phyloP scores from a whole-genome alignment of 371 early-diverging fungal species.

The Neoconidiobolus thromboides region DNA sequence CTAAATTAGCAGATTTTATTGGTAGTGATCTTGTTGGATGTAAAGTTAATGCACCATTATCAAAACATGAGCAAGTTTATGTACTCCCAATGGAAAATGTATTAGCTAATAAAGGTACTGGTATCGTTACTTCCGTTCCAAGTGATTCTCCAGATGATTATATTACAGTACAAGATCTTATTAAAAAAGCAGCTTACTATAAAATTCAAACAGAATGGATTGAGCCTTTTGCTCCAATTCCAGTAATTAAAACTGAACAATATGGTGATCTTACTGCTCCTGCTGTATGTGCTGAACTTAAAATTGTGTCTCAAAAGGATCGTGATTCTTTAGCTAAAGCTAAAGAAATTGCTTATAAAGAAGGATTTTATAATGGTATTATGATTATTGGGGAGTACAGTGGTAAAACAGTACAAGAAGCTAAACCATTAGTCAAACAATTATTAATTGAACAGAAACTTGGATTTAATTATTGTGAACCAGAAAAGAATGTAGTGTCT shows the following conservation, averaged over 20 bases:
- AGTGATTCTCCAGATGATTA: slow-evolving; percentile 96
- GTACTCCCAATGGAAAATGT: slow-evolving; percentile 95
- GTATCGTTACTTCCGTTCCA: slow-evolving; percentile 95
- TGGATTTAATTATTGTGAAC: slow-evolving; percentile 90
- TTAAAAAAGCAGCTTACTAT: slow-evolving; percentile 86
- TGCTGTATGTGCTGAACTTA: slow-evolving; percentile 64
- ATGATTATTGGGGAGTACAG: slow-evolving; percentile 67
- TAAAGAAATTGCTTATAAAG: slow-evolving; percentile 93
- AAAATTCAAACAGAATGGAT: slow-evolving; percentile 80
- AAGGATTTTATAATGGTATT: slow-evolving; percentile 87
- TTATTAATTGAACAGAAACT: slow-evolving; percentile 42
- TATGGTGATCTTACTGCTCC: slow-evolving; percentile 76
- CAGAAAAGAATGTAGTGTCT: slow-evolving; percentile 87
- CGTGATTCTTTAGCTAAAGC: slow-evolving; percentile 73
- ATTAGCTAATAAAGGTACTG: slow-evolving; percentile 90
- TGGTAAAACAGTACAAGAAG: slow-evolving; percentile 79
- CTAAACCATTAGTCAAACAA: slow-evolving; percentile 68
- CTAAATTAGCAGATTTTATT: slow-evolving; percentile 51
- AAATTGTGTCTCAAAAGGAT: slow-evolving; percentile 93
- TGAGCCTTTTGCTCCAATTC: slow-evolving; percentile 53
- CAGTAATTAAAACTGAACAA: slow-evolving; percentile 71
- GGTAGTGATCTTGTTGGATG: slow-evolving; percentile 77
- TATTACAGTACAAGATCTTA: slow-evolving; percentile 71
- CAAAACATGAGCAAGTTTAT: slow-evolving; percentile 57
- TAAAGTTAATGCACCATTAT: slow-evolving; percentile 76